A percentile compares a stretch with the other conserved stretches of the same genome.
These are phyloP conservation scores for Xerocomellus amylosporus DNA, from an alignment of 768 basidiomycete species.

Conservation along the genomic window DNA sequence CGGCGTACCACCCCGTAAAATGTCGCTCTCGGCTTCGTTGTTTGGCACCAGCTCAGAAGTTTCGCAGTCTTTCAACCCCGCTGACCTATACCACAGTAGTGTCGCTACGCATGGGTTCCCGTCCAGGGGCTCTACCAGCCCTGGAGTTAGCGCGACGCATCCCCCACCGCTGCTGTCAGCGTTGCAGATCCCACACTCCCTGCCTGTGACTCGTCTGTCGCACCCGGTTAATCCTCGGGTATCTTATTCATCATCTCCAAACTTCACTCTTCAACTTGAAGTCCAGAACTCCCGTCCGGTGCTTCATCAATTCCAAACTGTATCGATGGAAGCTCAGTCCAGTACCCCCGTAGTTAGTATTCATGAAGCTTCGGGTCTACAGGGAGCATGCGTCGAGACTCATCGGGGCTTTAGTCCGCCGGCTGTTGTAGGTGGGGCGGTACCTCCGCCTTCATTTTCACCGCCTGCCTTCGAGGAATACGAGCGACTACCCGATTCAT, in stretches of 20 bases:
- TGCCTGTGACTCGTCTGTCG: not conserved
- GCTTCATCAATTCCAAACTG: not conserved
- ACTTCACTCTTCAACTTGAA: not conserved
- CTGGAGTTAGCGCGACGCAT: not conserved
- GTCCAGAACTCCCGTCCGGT: not conserved
- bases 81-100: constrained; percentile 20
- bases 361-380: not conserved
- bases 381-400: not conserved
- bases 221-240: not conserved
- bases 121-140: not conserved
- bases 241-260: not conserved
- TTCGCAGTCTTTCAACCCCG: constrained; percentile 3
- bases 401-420: not conserved
- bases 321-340: not conserved
- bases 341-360: not conserved
- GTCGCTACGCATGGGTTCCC: constrained; percentile 7
- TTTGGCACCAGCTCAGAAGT: not conserved
- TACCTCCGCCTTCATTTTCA: not conserved
- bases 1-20: not conserved
- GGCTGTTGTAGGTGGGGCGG: not conserved
- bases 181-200: not conserved
- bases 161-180: constrained; percentile 2
- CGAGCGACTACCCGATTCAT: not conserved
- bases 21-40: constrained; percentile 3
- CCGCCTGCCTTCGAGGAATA: constrained; percentile 7